phyloP scores from a whole-genome alignment of 768 basidiomycete species.

The Cytidiella melzeri region DNA sequence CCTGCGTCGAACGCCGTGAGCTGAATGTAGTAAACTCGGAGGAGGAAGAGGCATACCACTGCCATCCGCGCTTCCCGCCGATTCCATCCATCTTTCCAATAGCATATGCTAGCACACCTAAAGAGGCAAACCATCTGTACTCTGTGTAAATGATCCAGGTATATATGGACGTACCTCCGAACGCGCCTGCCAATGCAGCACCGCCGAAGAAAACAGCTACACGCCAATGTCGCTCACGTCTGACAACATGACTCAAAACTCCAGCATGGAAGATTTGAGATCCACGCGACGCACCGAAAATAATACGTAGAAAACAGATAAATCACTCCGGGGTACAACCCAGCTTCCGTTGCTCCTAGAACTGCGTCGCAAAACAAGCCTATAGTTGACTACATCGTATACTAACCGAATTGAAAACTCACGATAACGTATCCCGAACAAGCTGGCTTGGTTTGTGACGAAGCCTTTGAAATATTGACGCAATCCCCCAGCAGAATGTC shows the following conservation, averaged over 20 bases:
- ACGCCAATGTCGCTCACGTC: conserved; percentile 53
- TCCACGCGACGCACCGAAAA: conserved; percentile 32
- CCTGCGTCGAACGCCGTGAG: conserved; percentile 31
- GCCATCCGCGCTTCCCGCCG: conserved; percentile 55
- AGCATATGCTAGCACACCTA: conserved; percentile 43
- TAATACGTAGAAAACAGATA: conserved; percentile 59
- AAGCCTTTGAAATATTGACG: conserved; percentile 50
- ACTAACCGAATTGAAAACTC: conserved; percentile 16
- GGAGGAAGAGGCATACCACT: conserved; percentile 34
- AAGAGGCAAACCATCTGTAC: neutral
- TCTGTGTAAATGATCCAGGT: neutral
- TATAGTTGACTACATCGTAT: neutral
- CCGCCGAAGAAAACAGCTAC: conserved; percentile 60
- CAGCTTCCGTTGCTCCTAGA: conserved; percentile 54
- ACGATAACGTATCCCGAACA: conserved; percentile 52
- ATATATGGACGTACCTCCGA: conserved; percentile 42
- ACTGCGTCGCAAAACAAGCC: conserved; percentile 26
- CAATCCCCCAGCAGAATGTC: conserved; percentile 55
- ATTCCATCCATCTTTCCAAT: conserved; percentile 27
- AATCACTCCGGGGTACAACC: conserved; percentile 32
- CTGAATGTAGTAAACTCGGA: neutral
- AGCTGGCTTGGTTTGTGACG: conserved; percentile 43
- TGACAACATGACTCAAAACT: conserved; percentile 14
- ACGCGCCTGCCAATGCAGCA: conserved; percentile 57
- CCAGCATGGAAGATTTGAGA: neutral